These are phyloP conservation scores for Calonectria ilicicola DNA, from an alignment of 2,329 filamentous ascomycete genomes.

Conservation along the genomic window DNA sequence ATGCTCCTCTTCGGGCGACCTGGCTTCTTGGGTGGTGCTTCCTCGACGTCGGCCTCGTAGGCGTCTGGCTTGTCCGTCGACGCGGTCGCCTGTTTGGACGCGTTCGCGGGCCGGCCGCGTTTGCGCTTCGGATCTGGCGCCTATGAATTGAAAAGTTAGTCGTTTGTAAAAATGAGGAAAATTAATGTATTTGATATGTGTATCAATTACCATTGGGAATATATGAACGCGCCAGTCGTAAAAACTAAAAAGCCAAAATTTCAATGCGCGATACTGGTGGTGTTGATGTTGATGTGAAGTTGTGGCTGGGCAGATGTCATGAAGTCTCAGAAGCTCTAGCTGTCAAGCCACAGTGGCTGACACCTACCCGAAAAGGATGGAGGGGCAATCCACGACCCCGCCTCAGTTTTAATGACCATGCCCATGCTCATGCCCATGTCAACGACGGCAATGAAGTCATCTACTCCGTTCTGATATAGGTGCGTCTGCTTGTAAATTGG, in stretches of 20 bases:
- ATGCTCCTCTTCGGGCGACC: conserved; percentile 30
- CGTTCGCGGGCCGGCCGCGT: conserved; percentile 57
- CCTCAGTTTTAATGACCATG: background rate
- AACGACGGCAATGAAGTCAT: background rate
- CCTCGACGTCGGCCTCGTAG: conserved; percentile 41
- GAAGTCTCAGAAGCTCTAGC: background rate
- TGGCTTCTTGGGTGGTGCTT: conserved; percentile 38
- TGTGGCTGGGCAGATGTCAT: conserved; percentile 18
- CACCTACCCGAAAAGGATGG: conserved; percentile 11
- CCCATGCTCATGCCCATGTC: background rate
- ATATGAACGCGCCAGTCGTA: background rate
- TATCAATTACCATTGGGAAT: conserved; percentile 5
- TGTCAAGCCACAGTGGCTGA: conserved; percentile 25
- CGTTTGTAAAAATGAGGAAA: background rate
- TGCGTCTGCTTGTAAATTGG: background rate
- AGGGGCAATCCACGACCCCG: conserved; percentile 13
- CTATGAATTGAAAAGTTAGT: conserved; percentile 28
- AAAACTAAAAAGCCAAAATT: background rate
- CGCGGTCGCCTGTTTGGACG: conserved; percentile 50
- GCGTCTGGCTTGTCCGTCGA: conserved; percentile 38
- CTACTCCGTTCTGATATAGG: background rate
- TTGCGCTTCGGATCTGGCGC: conserved; percentile 54
- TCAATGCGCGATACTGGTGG: background rate
- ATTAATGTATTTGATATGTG: background rate
- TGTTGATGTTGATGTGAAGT: conserved; percentile 12